Conservation (phyloP, 2,329 filamentous ascomycete species). For the Epichloe glyceriae region DNA sequence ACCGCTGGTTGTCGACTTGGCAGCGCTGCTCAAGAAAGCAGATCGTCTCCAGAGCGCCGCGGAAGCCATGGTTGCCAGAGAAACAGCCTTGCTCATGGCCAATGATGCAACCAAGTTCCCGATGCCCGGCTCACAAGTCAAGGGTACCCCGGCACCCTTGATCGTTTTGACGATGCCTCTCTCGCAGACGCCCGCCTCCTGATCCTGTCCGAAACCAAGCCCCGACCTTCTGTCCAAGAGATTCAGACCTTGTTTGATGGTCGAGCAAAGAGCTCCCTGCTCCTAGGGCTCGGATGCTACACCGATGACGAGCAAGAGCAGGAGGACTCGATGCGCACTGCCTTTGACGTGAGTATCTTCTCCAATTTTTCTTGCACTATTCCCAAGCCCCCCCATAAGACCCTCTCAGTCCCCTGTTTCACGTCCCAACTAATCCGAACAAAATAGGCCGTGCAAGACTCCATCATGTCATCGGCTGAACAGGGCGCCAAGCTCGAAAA, state of each 20-base stretch:
- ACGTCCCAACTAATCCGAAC: background rate
- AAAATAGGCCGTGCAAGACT: slow-evolving; percentile 52
- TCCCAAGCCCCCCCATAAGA: background rate
- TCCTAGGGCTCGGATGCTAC: slow-evolving; percentile 74
- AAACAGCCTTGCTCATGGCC: slow-evolving; percentile 68
- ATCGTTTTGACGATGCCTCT: slow-evolving; percentile 54
- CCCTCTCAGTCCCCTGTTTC: background rate
- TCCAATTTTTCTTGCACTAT: background rate
- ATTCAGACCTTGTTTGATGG: slow-evolving; percentile 42
- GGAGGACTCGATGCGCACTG: slow-evolving; percentile 47
- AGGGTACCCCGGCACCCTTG: slow-evolving; percentile 46
- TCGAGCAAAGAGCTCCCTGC: slow-evolving; percentile 39
- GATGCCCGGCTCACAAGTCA: slow-evolving; percentile 52
- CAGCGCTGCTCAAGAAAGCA: slow-evolving; percentile 51
- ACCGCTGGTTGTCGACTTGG: slow-evolving; percentile 58
- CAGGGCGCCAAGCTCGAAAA: slow-evolving; percentile 82
- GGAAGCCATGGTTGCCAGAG: slow-evolving; percentile 58
- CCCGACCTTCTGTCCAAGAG: slow-evolving; percentile 32
- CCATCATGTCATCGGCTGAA: slow-evolving; percentile 61
- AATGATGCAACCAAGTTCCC: slow-evolving; percentile 69
- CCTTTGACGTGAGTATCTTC: slow-evolving; percentile 53
- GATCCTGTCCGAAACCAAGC: slow-evolving; percentile 56
- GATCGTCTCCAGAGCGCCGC: slow-evolving; percentile 47
- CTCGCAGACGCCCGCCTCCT: slow-evolving; percentile 65
- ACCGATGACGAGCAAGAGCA: slow-evolving; percentile 61